phyloP scores from a whole-genome alignment of 345 rosid species.

The Gossypium ekmanianum region DNA sequence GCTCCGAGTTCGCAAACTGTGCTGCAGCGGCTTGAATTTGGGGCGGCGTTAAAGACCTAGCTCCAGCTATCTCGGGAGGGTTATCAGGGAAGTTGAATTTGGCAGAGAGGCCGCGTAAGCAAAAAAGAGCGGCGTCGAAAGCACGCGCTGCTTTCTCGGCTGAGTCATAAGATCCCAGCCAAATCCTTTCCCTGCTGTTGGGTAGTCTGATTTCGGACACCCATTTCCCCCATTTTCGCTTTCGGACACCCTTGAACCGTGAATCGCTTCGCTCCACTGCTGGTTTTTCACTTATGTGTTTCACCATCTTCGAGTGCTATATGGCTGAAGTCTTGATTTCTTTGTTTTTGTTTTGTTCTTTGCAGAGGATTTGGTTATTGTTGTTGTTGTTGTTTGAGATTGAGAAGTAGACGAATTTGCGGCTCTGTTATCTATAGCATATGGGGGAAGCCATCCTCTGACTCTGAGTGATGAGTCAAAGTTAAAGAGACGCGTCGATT shows the following conservation, averaged over 20 bases:
- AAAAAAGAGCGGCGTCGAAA: slow-evolving; percentile 76
- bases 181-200: slow-evolving; percentile 52
- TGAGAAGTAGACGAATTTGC: neutral
- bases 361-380: neutral
- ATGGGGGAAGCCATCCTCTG: neutral
- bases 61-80: slow-evolving; percentile 59
- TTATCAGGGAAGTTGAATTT: slow-evolving; percentile 69
- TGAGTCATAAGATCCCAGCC: slow-evolving; percentile 66
- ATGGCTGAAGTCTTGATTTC: no score
- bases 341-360: neutral
- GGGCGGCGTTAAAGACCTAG: slow-evolving; percentile 37
- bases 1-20: slow-evolving; percentile 46
- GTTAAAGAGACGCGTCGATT: slow-evolving; percentile 20
- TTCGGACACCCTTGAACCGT: slow-evolving; percentile 54
- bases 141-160: slow-evolving; percentile 81
- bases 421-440: slow-evolving; percentile 5
- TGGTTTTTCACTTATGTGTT: slow-evolving; percentile 17
- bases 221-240: slow-evolving; percentile 69
- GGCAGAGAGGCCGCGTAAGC: slow-evolving; percentile 64
- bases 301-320: slow-evolving; percentile 24
- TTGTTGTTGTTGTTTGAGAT: neutral
- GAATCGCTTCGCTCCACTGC: slow-evolving; percentile 19
- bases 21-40: slow-evolving; percentile 65
- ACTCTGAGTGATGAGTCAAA: slow-evolving; percentile 7
- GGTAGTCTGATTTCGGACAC: slow-evolving; percentile 63